Base-by-base conservation (phyloP, 805 yeast genomes). In the Komagataella pastoris region DNA sequence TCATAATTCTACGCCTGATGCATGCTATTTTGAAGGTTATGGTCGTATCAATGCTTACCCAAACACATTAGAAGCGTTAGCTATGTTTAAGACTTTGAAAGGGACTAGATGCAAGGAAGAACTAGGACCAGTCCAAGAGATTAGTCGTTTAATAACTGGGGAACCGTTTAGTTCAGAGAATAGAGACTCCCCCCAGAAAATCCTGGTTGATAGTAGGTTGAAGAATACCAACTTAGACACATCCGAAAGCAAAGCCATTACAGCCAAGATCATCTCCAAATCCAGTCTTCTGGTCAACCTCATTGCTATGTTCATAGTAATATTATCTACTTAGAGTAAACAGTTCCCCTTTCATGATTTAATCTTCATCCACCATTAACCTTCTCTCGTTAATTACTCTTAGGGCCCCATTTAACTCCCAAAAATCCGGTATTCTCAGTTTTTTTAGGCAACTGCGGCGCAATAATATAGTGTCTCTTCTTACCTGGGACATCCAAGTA, bases 391-490 rank as follows among this genome's bases (percentile, higher is more conserved):
- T 54, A 63, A 47, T 78, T 79, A 56, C 77, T 79, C 63, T 76
- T 81, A 45, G 90, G 86, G 1, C 96, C 96, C 96, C 96, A 88
- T 59, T 79, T 81, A 50, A 88, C 81, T 30, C 96, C 95, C 54
- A 88, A 70, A 61, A 87, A 84, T 1, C 91, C 90, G 3, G 69
- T 60, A 17, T 69, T 70, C 21, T 74, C 69, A 50, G 60, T 64
- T 66, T 67, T 79, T 50, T 58, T 65, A 58, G 65, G 58, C 51
- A 66, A 65, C 58, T 71, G 73, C 14, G 93, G 90, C 54, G 77
- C 79, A 51, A 88, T 76, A 23, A 89, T 62, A 63, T 83, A 88
- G 56, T 80, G 76, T 57, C 93, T 77, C 57, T 76, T 73, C 52
- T 77, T 72, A 7, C 86, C 88, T 2, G 85, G 83, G 23, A 85